A percentile compares a stretch with the other conserved stretches of the same genome.
Conservation (phyloP, 2,329 filamentous ascomycete genomes). For the Beauveria scarabaeidicola region DNA sequence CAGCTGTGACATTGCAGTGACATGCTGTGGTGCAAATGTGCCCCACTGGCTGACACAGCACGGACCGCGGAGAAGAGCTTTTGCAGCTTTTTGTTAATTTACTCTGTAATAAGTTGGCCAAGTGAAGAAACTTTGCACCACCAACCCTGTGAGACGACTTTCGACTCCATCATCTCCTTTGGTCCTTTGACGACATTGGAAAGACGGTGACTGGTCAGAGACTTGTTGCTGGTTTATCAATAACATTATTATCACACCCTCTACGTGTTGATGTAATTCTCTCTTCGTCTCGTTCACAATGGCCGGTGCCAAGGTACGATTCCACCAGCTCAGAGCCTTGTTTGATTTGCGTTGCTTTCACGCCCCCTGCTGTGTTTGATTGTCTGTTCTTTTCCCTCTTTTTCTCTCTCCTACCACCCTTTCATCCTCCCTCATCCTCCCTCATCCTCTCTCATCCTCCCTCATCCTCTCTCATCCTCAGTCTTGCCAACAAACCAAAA, state of each 20-base stretch:
- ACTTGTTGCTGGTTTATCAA: neutral
- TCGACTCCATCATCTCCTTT: neutral
- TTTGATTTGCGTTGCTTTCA: neutral
- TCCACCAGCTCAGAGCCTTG: neutral
- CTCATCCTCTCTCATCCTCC: too few species aligned
- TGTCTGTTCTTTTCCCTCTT: neutral
- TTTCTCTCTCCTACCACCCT: too few species aligned
- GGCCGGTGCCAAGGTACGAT: slow-evolving; percentile 11
- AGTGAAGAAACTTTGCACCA: slow-evolving; percentile 10
- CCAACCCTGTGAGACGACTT: neutral
- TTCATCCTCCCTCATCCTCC: too few species aligned
- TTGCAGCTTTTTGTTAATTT: neutral
- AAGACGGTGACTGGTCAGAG: neutral
- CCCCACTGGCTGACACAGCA: slow-evolving; percentile 10
- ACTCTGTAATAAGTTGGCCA: neutral
- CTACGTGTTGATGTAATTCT: slow-evolving; percentile 7
- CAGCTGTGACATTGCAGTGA: slow-evolving; percentile 4
- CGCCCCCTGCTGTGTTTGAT: neutral
- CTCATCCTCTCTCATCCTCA: too few species aligned
- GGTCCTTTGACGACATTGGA: neutral
- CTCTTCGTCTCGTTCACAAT: neutral
- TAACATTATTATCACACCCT: neutral
- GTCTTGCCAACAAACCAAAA: neutral
- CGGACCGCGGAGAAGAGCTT: neutral
- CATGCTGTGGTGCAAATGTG: neutral